Evolutionary conservation across 345 rosid species (phyloP).

Genomic region (Lumnitzera littorea): DNA sequence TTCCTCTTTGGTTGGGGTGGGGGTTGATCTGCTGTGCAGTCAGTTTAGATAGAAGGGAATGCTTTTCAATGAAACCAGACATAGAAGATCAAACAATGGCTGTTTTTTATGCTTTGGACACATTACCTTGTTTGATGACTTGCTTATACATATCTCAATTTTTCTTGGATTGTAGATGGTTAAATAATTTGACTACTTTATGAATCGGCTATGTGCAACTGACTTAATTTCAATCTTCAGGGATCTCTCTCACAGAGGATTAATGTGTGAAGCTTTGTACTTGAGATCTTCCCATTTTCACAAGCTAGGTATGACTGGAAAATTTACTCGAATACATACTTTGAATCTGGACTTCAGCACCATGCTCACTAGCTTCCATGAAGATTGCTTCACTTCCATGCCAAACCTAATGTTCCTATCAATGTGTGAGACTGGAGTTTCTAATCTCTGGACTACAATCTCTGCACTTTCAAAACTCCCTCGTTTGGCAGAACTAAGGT

Average conservation of each 20-base stretch:
- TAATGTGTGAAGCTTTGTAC: slow-evolving; percentile 28
- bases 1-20: too few species aligned
- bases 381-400: slow-evolving; percentile 77
- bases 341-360: slow-evolving; percentile 71
- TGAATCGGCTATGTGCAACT: too few species aligned
- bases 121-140: too few species aligned
- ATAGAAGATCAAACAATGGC: too few species aligned
- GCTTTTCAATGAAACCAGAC: too few species aligned
- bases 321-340: slow-evolving; percentile 50
- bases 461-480: slow-evolving; percentile 75
- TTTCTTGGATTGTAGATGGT: too few species aligned
- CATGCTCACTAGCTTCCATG: slow-evolving; percentile 55
- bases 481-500: slow-evolving; percentile 58
- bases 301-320: slow-evolving; percentile 24
- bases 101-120: too few species aligned
- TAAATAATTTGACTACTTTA: too few species aligned
- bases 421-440: slow-evolving; percentile 71
- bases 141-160: too few species aligned
- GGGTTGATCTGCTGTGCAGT: too few species aligned
- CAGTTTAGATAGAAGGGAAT: too few species aligned
- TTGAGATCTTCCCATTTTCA: too few species aligned
- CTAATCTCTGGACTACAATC: slow-evolving; percentile 78
- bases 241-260: slow-evolving; percentile 64
- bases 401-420: slow-evolving; percentile 71
- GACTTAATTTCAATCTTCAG: slow-evolving; percentile 15